Conservation (phyloP, 192 early-diverging fungal species). For the Gryganskiella cystojenkinii region DNA sequence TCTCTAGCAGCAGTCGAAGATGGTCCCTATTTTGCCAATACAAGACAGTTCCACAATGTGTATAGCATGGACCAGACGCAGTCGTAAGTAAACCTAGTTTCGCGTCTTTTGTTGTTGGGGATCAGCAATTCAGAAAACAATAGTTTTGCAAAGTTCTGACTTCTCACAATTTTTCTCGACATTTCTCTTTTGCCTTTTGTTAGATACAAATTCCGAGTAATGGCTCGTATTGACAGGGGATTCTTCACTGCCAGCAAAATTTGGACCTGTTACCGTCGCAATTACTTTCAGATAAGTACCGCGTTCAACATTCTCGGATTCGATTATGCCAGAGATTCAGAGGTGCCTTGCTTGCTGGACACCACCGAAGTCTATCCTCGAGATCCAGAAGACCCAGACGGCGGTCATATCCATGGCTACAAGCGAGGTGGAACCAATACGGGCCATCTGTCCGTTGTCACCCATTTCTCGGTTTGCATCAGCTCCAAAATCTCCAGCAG, state of each 20-base stretch:
- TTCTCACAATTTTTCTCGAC: background rate
- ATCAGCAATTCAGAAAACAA: too few relatives aligned
- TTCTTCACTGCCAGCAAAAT: constrained; percentile 85
- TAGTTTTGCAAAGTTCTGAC: too few relatives aligned
- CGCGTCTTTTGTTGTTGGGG: too few relatives aligned
- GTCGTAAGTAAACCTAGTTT: constrained; percentile 59
- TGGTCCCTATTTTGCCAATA: constrained; percentile 76
- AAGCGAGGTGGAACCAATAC: background rate
- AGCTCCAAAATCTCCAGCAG: constrained; percentile 73
- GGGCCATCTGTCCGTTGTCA: constrained; percentile 20
- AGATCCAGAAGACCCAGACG: background rate
- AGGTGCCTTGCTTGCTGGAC: constrained; percentile 72
- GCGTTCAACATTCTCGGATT: constrained; percentile 65
- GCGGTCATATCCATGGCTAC: constrained; percentile 4
- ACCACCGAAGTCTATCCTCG: constrained; percentile 26
- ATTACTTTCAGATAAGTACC: constrained; percentile 88
- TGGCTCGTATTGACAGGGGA: constrained; percentile 85
- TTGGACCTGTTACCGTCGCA: constrained; percentile 94
- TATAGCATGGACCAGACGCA: constrained; percentile 68
- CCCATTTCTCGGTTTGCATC: constrained; percentile 76
- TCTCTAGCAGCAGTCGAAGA: constrained; percentile 62
- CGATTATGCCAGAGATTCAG: constrained; percentile 57
- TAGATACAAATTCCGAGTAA: constrained; percentile 68
- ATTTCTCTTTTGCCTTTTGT: background rate
- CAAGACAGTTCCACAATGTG: constrained; percentile 70